These are phyloP conservation scores for Aspergillus aculeatus DNA, from an alignment of 2,329 filamentous ascomycete species.

Conservation along the genomic window DNA sequence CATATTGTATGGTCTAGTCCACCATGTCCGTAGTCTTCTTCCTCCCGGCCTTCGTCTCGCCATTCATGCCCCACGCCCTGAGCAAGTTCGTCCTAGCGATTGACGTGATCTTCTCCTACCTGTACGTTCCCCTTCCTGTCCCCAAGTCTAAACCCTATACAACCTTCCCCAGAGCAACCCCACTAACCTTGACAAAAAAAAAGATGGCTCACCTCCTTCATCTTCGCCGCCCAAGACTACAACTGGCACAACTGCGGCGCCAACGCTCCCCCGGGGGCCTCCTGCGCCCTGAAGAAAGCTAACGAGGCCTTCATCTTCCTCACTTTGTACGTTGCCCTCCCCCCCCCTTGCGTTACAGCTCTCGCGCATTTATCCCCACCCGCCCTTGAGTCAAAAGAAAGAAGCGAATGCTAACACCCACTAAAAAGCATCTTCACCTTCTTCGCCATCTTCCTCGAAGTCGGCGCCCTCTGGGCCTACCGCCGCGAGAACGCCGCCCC, in stretches of 20 bases:
- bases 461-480: conserved; percentile 36
- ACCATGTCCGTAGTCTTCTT: conserved; percentile 43
- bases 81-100: conserved; percentile 40
- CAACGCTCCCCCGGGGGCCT: conserved; percentile 32
- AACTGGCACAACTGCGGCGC: conserved; percentile 30
- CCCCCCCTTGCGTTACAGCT: not conserved
- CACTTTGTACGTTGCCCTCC: conserved; percentile 40
- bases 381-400: too few relatives aligned
- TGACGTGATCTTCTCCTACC: conserved; percentile 48
- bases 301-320: conserved; percentile 48
- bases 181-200: not conserved
- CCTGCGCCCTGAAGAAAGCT: conserved; percentile 41
- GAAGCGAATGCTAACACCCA: not conserved
- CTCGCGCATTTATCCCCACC: too few relatives aligned
- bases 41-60: conserved; percentile 43
- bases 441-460: conserved; percentile 40
- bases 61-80: conserved; percentile 37
- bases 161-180: too few relatives aligned
- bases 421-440: conserved; percentile 42
- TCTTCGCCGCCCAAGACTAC: conserved; percentile 50
- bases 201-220: conserved; percentile 50
- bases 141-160: too few relatives aligned
- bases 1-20: conserved; percentile 18
- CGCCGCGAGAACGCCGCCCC: conserved; percentile 20
- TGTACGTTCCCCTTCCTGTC: conserved; percentile 29